Evolutionary conservation across 2,329 filamentous ascomycete genomes (phyloP).

Genomic region (Colletotrichum tropicale): DNA sequence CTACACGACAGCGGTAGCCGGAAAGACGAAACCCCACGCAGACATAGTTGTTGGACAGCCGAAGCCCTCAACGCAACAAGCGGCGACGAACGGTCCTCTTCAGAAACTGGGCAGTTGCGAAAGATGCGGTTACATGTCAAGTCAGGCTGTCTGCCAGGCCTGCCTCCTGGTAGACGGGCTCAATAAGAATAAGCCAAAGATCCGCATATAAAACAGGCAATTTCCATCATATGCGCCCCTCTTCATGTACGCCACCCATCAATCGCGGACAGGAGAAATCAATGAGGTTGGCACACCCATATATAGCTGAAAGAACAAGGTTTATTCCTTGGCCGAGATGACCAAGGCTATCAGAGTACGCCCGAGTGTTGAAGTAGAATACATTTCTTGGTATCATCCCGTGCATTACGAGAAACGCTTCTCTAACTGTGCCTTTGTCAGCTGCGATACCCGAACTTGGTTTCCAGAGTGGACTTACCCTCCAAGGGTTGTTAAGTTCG

Average conservation of each 20-base stretch:
- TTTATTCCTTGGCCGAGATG: background rate
- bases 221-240: background rate
- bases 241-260: background rate
- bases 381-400: background rate
- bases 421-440: constrained; percentile 49
- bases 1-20: constrained; percentile 44
- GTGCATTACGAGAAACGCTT: constrained; percentile 51
- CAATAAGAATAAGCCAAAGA: constrained; percentile 76
- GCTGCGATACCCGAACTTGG: background rate
- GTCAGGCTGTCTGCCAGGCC: constrained; percentile 91
- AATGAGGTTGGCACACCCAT: background rate
- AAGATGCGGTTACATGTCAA: constrained; percentile 93
- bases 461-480: constrained; percentile 46
- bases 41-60: background rate
- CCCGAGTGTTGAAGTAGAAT: background rate
- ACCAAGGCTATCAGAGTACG: background rate
- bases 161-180: constrained; percentile 88
- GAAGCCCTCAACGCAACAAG: background rate
- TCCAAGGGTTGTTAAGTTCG: constrained; percentile 69
- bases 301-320: background rate
- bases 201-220: constrained; percentile 50
- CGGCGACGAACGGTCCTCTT: constrained; percentile 32
- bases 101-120: constrained; percentile 84
- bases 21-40: background rate
- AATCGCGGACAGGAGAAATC: background rate